These are phyloP conservation scores for Nicotiana rustica DNA, from an alignment of 305 asterid species.

Conservation along the genomic window DNA sequence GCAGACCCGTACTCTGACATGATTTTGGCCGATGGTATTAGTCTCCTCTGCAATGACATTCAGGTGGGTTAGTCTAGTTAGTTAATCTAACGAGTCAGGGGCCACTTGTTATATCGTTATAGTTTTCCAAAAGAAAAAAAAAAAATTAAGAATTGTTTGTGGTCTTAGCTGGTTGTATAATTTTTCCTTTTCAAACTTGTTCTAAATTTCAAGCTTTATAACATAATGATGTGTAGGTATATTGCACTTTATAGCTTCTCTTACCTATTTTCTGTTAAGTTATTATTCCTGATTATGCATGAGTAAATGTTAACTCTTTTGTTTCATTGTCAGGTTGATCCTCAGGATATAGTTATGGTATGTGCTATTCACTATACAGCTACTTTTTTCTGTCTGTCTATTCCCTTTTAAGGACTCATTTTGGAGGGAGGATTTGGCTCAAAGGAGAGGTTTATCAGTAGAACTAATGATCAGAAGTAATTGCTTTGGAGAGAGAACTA, in stretches of 20 bases:
- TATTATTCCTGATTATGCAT: not conserved
- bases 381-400: conserved; percentile 17
- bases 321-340: conserved; percentile 81
- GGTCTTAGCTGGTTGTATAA: not conserved
- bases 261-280: not conserved
- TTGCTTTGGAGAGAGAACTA: not conserved
- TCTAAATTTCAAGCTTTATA: conserved; percentile 9
- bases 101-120: not conserved
- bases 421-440: conserved; percentile 2
- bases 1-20: conserved; percentile 87
- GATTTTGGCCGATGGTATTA: conserved; percentile 96
- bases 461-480: not conserved
- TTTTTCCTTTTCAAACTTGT: conserved; percentile 6
- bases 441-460: conserved; percentile 25
- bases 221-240: conserved; percentile 21
- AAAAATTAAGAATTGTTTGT: not conserved
- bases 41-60: conserved; percentile 82
- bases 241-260: conserved; percentile 26
- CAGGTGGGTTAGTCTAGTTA: conserved; percentile 63
- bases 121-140: not conserved
- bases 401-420: not conserved
- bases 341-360: conserved; percentile 98
- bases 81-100: conserved; percentile 26
- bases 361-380: conserved; percentile 37
- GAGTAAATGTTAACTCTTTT: conserved; percentile 27